phyloP scores from a whole-genome alignment of 371 early-diverging fungal genomes.

The Mortierella sp. region DNA sequence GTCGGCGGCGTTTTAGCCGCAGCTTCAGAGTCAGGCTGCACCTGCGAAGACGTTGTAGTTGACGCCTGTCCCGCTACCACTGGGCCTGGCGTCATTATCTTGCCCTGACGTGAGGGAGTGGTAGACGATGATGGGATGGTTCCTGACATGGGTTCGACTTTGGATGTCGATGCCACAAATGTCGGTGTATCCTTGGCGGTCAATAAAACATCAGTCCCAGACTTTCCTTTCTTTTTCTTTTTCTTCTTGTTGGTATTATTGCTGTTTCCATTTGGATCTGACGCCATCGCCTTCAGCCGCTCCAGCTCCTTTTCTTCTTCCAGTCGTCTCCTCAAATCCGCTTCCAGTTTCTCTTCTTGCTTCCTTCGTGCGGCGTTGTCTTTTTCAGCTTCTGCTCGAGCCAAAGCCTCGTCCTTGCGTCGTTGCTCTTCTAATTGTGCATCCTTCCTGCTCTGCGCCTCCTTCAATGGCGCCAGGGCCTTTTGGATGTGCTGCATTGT shows the following conservation, averaged over 20 bases:
- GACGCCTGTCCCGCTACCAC: slow-evolving; percentile 3
- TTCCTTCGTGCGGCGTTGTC: slow-evolving; percentile 49
- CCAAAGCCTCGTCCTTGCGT: slow-evolving; percentile 47
- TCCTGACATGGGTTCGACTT: slow-evolving; percentile 5
- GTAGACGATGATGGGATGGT: slow-evolving; percentile 4
- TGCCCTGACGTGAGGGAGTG: slow-evolving; percentile 9
- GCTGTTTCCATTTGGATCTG: slow-evolving; percentile 39
- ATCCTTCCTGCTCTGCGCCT: slow-evolving; percentile 50
- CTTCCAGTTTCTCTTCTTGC: slow-evolving; percentile 54
- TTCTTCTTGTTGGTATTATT: slow-evolving; percentile 42
- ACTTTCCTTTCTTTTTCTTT: slow-evolving; percentile 52
- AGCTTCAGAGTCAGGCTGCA: background rate
- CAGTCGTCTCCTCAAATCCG: slow-evolving; percentile 40
- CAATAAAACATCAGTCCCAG: slow-evolving; percentile 4
- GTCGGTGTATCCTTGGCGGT: slow-evolving; percentile 21
- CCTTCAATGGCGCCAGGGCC: slow-evolving; percentile 39
- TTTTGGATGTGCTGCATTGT: slow-evolving; percentile 53
- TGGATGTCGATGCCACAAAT: slow-evolving; percentile 4
- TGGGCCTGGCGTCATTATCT: slow-evolving; percentile 1
- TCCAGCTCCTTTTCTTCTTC: slow-evolving; percentile 54
- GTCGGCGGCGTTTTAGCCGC: background rate
- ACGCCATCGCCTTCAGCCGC: slow-evolving; percentile 44
- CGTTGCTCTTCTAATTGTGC: slow-evolving; percentile 50
- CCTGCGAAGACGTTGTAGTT: too few relatives aligned
- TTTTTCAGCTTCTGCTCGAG: slow-evolving; percentile 52